Percentiles rank a stretch among this genome's conserved stretches.
Evolutionary conservation across 179 eudicot genomes (phyloP).

Genomic region (Amaranthus tricolor): DNA sequence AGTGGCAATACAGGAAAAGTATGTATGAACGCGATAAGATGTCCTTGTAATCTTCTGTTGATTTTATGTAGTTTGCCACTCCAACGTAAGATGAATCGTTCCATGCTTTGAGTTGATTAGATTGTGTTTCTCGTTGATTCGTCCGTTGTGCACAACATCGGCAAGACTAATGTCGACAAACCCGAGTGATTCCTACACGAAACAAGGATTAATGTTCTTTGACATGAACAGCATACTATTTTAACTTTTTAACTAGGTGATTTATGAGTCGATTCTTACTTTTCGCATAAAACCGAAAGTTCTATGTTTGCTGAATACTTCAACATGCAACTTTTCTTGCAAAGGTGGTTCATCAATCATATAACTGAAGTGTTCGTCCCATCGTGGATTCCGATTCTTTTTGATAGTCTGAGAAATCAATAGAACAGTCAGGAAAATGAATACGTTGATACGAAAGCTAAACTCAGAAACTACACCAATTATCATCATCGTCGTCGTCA

Average conservation of each 20-base stretch:
- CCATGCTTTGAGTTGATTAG: slow-evolving; percentile 79
- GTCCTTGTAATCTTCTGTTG: background rate
- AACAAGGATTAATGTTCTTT: background rate
- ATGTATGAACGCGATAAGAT: slow-evolving; percentile 1
- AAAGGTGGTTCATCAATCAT: slow-evolving; percentile 79
- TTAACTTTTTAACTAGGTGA: background rate
- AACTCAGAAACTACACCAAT: too few relatives aligned
- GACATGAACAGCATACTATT: background rate
- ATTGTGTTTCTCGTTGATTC: slow-evolving; percentile 72
- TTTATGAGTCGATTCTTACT: slow-evolving; percentile 32
- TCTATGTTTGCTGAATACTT: slow-evolving; percentile 68
- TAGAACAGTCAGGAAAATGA: background rate
- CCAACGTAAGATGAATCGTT: slow-evolving; percentile 56
- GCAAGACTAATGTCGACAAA: slow-evolving; percentile 58
- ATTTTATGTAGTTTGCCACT: slow-evolving; percentile 58
- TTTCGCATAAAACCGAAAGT: slow-evolving; percentile 53
- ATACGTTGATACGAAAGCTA: background rate
- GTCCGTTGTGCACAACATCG: slow-evolving; percentile 79
- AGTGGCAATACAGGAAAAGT: background rate
- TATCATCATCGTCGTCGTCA: too few relatives aligned
- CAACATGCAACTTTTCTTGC: slow-evolving; percentile 59
- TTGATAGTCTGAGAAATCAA: slow-evolving; percentile 44
- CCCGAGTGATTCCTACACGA: slow-evolving; percentile 72
- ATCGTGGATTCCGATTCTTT: slow-evolving; percentile 63
- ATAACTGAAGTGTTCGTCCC: slow-evolving; percentile 79